Conservation (phyloP, 768 basidiomycete species). For the Porphyrellus cyaneotinctus region DNA sequence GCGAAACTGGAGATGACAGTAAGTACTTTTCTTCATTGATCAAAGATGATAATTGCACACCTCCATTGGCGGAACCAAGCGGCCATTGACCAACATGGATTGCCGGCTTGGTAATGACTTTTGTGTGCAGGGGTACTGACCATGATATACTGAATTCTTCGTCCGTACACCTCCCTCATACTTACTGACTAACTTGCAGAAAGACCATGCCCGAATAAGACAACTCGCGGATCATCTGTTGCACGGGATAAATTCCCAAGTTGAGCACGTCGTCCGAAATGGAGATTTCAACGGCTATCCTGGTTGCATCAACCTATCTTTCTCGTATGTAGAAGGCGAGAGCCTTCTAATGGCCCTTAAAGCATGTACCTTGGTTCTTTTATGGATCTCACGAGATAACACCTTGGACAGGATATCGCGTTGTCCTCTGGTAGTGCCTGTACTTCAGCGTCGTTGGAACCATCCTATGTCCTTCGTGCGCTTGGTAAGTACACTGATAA, state of each 20-base stretch:
- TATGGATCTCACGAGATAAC: conserved; percentile 2
- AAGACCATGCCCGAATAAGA: conserved; percentile 73
- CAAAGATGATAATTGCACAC: conserved; percentile 48
- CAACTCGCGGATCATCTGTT: conserved; percentile 78
- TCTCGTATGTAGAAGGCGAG: conserved; percentile 96
- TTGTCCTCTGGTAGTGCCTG: conserved; percentile 98
- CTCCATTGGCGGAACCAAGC: conserved; percentile 39
- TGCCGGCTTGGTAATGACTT: conserved; percentile 59
- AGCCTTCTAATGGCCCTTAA: conserved; percentile 97
- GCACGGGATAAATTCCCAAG: conserved; percentile 71
- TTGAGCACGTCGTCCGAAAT: conserved; percentile 91
- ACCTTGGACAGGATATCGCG: conserved; percentile 72
- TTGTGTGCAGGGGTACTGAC: conserved; percentile 96
- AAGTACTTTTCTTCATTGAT: conserved; percentile 39
- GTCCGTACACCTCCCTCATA: neutral
- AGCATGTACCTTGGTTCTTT: conserved; percentile 38
- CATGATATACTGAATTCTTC: neutral
- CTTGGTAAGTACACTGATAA: conserved; percentile 49
- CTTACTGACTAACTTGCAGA: conserved; percentile 39
- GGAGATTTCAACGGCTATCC: conserved; percentile 90
- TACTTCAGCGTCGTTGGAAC: conserved; percentile 96
- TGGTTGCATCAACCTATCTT: conserved; percentile 93
- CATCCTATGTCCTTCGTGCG: conserved; percentile 95
- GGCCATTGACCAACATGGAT: conserved; percentile 26
- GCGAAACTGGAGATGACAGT: conserved; percentile 91